Base-by-base conservation (phyloP, 805 yeast genomes). In the Yamadazyma insecticola region DNA sequence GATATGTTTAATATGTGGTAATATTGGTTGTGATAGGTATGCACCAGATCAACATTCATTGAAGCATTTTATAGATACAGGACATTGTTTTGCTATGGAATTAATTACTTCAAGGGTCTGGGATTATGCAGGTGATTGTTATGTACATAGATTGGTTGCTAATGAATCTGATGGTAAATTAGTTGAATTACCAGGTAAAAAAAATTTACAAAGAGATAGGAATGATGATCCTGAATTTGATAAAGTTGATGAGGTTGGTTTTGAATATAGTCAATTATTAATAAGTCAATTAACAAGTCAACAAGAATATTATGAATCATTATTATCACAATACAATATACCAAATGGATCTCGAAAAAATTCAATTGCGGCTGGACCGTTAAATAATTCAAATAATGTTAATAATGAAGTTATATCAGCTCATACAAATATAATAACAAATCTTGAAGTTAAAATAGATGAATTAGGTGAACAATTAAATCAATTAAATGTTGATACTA, bases 21-120 rank as follows among this genome's bases (percentile, higher is more conserved):
- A 83, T 49, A 66, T 87, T n/a, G 96, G 96, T 0, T 88, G 97
- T 59, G 90, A 94, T 24, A 59, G 97, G 39, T 88, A 88, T 53
- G 63, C 68, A 1, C 84, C 86, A 30, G 73, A 73, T 19, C 88
- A 82, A 30, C 97, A 88, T 60, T 94, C 96, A 0, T 75, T 86
- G 30, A 75, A 80, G 38, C 97, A 88, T 55, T 89, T 74, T 52
- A 74, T 78, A 12, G 64, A 66, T 7, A 81, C 95, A 0, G 78
- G 81, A 5, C 97, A 88, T 54, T 84, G 95, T 46, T 88, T 85
- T 60, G 83, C 96, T 0, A 87, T 88, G 95, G 96, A 88, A 48
- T 63, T 85, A 27, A 57, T 67, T 8, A 75, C 94, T 0, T 92
- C 88, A 39, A 65, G 97, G 24, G 95, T 88, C 1, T 88, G 97